Evolutionary conservation across 441 rosid genomes (phyloP).

Genomic region (Pelargonium australe): DNA sequence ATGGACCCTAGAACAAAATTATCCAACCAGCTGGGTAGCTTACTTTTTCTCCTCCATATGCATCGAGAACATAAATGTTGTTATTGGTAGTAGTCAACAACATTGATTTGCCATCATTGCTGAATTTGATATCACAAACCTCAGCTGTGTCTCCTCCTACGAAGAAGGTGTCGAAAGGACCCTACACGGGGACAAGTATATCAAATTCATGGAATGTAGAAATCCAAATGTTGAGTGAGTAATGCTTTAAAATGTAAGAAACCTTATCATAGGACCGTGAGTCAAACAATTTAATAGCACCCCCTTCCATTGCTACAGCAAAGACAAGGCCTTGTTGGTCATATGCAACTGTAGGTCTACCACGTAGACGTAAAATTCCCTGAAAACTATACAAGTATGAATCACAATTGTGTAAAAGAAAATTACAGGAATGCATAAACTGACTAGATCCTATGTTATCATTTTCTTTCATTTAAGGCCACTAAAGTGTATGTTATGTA

Average conservation of each 20-base stretch:
- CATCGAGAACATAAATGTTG: slow-evolving; percentile 77
- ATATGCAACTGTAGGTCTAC: slow-evolving; percentile 90
- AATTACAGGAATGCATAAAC: slow-evolving; percentile 9
- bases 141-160: slow-evolving; percentile 97
- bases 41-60: slow-evolving; percentile 93
- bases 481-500: no score
- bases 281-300: slow-evolving; percentile 89
- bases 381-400: slow-evolving; percentile 56
- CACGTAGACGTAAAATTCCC: slow-evolving; percentile 83
- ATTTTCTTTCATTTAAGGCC: background rate
- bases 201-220: slow-evolving; percentile 14
- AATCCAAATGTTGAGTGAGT: background rate
- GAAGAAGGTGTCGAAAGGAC: slow-evolving; percentile 88
- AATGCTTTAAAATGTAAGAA: slow-evolving; percentile 5
- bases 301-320: slow-evolving; percentile 98
- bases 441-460: background rate
- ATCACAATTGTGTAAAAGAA: slow-evolving; percentile 31
- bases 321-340: slow-evolving; percentile 96
- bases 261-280: slow-evolving; percentile 94
- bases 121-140: slow-evolving; percentile 89
- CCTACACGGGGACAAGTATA: slow-evolving; percentile 38
- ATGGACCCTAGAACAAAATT: background rate
- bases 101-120: slow-evolving; percentile 91
- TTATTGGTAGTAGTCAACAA: slow-evolving; percentile 76
- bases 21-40: slow-evolving; percentile 17